Evolutionary conservation across 208 protist genomes (phyloP), one percentile per base, ranked within the genome.

Genomic region (Leishmania tarentolae): DNA sequence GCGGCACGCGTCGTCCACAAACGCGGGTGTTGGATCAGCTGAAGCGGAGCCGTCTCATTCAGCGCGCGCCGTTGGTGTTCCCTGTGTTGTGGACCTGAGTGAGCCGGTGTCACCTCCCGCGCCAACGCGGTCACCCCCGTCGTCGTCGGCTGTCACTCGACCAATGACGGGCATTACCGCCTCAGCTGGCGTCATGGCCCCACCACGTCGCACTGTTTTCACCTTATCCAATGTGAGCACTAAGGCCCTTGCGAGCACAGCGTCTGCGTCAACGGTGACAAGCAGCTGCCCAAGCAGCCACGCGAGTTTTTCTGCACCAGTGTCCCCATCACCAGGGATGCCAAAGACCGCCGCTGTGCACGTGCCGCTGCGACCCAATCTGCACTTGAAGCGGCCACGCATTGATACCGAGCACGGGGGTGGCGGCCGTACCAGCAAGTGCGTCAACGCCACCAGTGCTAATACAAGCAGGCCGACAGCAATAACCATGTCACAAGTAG

Each of bases 191-290:
- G 31, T 35, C 11, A 7, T 75, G 21, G 69, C 56, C 31, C 68
- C 69, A 35, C 61, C 79, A 35, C 82, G 86, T 15, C 82, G 86
- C 42, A 89, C 86, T 3, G 82, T 85, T 24, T 89, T 89, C 66
- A 86, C 83, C 15, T 53, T 89, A 21, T 69, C 79, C n/a, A 31
- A 69, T 19, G 17, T 75, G 24, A 53, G 59, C 21, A 5, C 68
- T 15, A n/a, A 21, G 11, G 21, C 24, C 44, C 35, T 44, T 28
- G 52, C 19, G 21, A 76, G 6, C 50, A 63, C 72, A 63, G 7
- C 72, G 17, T n/a, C 50, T 63, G 50, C 46, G 31, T 76, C 52
- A 5, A 56, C n/a, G 13, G 13, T 44, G 50, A 17, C 35, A 15
- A 44, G 31, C 56, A 68, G 56, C 56, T 47, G n/a, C 40, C n/a